These are phyloP conservation scores for Phytomonas serpens DNA, from an alignment of 208 protist species.

Conservation along the genomic window DNA sequence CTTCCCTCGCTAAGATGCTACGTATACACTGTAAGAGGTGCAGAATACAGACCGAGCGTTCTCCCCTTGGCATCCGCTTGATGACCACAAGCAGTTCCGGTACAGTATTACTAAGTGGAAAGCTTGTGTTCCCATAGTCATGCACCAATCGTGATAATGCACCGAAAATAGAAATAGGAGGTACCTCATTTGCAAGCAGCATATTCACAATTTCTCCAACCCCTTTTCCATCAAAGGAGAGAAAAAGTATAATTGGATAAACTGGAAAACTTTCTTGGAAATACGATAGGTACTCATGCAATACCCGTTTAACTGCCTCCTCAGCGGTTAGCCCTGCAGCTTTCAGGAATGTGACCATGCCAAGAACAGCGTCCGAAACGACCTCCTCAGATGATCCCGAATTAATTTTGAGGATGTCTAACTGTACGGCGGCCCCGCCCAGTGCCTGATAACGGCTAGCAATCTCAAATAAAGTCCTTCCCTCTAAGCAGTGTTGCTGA, in stretches of 20 bases:
- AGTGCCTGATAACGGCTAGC: slow-evolving; percentile 48
- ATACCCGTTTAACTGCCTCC: slow-evolving; percentile 44
- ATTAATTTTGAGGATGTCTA: slow-evolving; percentile 79
- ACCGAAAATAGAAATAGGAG: slow-evolving; percentile 36
- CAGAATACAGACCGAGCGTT: slow-evolving; percentile 33
- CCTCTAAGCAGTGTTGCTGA: slow-evolving; percentile 34
- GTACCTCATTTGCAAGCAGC: slow-evolving; percentile 36
- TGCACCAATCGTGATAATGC: slow-evolving; percentile 43
- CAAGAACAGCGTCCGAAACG: slow-evolving; percentile 30
- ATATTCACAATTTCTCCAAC: slow-evolving; percentile 20
- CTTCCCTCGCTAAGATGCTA: slow-evolving; percentile 37
- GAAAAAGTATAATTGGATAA: slow-evolving; percentile 56
- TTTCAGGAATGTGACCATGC: slow-evolving; percentile 51
- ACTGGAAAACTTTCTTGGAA: slow-evolving; percentile 62
- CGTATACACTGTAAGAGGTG: slow-evolving; percentile 66
- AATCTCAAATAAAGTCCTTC: slow-evolving; percentile 53
- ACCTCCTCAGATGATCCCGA: slow-evolving; percentile 31
- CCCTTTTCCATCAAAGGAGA: slow-evolving; percentile 30
- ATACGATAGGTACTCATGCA: slow-evolving; percentile 49
- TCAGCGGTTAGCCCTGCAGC: slow-evolving; percentile 27
- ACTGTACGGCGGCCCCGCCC: slow-evolving; percentile 67
- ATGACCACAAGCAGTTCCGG: slow-evolving; percentile 34
- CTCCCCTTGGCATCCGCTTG: slow-evolving; percentile 19
- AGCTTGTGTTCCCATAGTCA: slow-evolving; percentile 19
- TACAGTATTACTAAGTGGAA: slow-evolving; percentile 29